Evolutionary conservation across 1,284 basidiomycete species (phyloP).

Genomic region (Austroboletus rostrupii): DNA sequence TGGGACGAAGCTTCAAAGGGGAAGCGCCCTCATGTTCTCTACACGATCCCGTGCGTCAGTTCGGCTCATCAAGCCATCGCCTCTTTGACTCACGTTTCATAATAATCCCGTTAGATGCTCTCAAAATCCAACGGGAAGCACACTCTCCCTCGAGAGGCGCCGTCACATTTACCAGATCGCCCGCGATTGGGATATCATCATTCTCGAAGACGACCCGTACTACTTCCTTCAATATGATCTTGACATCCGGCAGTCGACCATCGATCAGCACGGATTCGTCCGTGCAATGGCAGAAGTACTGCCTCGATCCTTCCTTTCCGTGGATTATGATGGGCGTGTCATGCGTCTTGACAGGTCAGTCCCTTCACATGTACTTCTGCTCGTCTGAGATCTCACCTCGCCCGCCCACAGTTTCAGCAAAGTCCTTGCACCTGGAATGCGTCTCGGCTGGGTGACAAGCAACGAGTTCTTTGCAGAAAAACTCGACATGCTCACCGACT

Average conservation of each 20-base stretch:
- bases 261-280: constrained; percentile 27
- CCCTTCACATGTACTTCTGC: constrained; percentile 24
- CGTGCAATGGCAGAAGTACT: constrained; percentile 32
- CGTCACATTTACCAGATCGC: constrained; percentile 52
- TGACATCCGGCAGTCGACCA: constrained; percentile 18
- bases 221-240: constrained; percentile 46
- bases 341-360: constrained; percentile 46
- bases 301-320: constrained; percentile 43
- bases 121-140: constrained; percentile 57
- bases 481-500: constrained; percentile 38
- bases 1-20: constrained; percentile 44
- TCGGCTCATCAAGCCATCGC: neutral
- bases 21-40: constrained; percentile 31
- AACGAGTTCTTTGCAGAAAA: constrained; percentile 46
- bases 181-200: constrained; percentile 49
- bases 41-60: constrained; percentile 28
- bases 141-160: constrained; percentile 47
- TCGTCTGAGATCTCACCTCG: constrained; percentile 15
- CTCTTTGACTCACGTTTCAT: constrained; percentile 16
- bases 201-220: constrained; percentile 57
- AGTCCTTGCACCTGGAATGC: constrained; percentile 53
- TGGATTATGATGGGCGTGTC: constrained; percentile 55
- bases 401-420: constrained; percentile 24
- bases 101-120: constrained; percentile 19
- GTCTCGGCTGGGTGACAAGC: constrained; percentile 54